These are phyloP conservation scores for Penicillium sp. DNA, from an alignment of 2,329 filamentous ascomycete genomes.

Conservation along the genomic window DNA sequence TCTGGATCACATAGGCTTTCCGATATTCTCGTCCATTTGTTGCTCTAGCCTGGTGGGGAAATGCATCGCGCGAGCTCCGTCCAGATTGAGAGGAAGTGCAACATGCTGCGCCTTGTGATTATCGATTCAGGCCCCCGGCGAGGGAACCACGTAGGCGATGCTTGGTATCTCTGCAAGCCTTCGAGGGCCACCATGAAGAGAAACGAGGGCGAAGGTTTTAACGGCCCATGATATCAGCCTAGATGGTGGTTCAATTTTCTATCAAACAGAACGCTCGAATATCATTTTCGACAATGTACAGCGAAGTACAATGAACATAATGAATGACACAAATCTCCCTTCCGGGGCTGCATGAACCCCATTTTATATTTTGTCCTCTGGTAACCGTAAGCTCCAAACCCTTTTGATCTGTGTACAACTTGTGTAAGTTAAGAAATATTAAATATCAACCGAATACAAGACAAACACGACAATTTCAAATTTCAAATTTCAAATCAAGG, in stretches of 20 bases:
- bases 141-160: neutral
- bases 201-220: neutral
- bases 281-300: neutral
- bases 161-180: neutral
- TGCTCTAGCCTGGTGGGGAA: neutral
- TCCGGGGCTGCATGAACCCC: neutral
- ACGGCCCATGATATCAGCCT: neutral
- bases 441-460: neutral
- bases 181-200: neutral
- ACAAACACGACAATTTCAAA: neutral
- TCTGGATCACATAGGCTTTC: neutral
- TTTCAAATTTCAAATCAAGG: neutral
- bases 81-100: neutral
- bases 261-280: neutral
- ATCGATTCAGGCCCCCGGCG: neutral
- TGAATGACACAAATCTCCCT: neutral
- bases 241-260: neutral
- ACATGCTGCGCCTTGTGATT: neutral
- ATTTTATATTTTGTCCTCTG: neutral
- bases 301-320: neutral
- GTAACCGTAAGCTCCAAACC: neutral
- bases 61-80: neutral
- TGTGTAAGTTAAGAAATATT: neutral
- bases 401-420: neutral
- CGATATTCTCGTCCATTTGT: neutral